These are phyloP conservation scores for Orychophragmus violaceus DNA, from an alignment of 345 rosid species.

Conservation along the genomic window DNA sequence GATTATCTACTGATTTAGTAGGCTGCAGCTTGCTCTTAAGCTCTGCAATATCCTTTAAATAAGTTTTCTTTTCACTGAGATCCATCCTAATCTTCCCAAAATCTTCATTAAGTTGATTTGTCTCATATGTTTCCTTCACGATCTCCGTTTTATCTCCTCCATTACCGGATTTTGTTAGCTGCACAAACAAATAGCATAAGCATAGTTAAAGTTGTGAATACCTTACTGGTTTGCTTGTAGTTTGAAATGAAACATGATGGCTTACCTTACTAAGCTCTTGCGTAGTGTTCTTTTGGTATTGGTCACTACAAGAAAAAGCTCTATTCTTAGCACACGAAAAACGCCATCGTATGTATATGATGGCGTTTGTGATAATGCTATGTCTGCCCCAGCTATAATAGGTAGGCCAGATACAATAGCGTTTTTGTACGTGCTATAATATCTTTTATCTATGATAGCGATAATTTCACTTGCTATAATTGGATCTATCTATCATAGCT, in stretches of 20 bases:
- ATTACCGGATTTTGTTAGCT: conserved; percentile 9
- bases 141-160: conserved; percentile 21
- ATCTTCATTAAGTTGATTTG: too few species aligned
- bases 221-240: not conserved
- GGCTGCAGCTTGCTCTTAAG: conserved; percentile 60
- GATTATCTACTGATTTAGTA: too few species aligned
- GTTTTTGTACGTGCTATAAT: too few species aligned
- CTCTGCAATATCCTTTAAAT: conserved; percentile 66
- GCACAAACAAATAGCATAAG: conserved; percentile 4
- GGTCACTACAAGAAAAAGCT: too few species aligned
- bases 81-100: conserved; percentile 36
- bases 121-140: conserved; percentile 26
- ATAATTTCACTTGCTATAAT: too few species aligned
- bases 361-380: too few species aligned
- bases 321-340: too few species aligned
- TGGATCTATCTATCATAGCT: too few species aligned
- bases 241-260: not conserved
- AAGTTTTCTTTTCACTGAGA: conserved; percentile 63
- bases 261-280: conserved; percentile 33
- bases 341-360: too few species aligned
- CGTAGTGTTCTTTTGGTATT: conserved; percentile 23
- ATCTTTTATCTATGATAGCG: too few species aligned
- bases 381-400: too few species aligned
- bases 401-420: too few species aligned
- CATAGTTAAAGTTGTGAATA: not conserved